phyloP scores from a whole-genome alignment of 148 eudicot species.

The Rhododendron mucronatum region DNA sequence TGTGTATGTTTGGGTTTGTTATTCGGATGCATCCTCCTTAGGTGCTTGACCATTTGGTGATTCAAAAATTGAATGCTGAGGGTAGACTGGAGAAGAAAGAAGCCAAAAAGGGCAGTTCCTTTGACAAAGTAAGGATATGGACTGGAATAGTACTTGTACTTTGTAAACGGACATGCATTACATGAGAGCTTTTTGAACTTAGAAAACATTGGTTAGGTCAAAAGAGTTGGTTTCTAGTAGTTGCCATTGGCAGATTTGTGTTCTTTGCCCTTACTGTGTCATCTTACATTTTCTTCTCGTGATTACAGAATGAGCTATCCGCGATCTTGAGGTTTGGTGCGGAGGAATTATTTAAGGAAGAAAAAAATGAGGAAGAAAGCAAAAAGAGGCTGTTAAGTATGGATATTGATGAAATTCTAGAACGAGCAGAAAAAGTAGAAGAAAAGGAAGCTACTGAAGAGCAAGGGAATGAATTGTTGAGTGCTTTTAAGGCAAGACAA shows the following conservation, averaged over 20 bases:
- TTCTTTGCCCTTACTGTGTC: background rate
- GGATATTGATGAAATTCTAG: constrained; percentile 99
- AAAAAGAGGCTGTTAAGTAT: constrained; percentile 82
- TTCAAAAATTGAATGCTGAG: constrained; percentile 97
- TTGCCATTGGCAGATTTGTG: background rate
- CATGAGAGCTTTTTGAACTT: constrained; percentile 1
- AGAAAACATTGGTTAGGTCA: background rate
- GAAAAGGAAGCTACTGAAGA: constrained; percentile 61
- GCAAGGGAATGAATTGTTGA: constrained; percentile 74
- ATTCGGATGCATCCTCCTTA: constrained; percentile 17
- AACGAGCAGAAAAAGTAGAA: constrained; percentile 98
- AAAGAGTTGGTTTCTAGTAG: background rate
- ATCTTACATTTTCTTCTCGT: constrained; percentile 7
- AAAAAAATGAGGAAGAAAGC: constrained; percentile 94
- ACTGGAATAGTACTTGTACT: background rate
- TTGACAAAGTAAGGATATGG: constrained; percentile 70
- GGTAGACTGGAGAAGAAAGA: constrained; percentile 96
- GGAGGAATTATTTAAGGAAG: constrained; percentile 95
- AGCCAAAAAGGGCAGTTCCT: constrained; percentile 75
- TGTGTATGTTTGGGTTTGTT: background rate
- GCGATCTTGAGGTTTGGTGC: constrained; percentile 99
- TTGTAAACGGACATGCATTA: background rate
- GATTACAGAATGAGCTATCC: constrained; percentile 87
- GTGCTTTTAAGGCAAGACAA: constrained; percentile 80
- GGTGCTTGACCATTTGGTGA: constrained; percentile 99